phyloP scores from a whole-genome alignment of 805 yeast species.

The Wickerhamomyces hampshirensis region DNA sequence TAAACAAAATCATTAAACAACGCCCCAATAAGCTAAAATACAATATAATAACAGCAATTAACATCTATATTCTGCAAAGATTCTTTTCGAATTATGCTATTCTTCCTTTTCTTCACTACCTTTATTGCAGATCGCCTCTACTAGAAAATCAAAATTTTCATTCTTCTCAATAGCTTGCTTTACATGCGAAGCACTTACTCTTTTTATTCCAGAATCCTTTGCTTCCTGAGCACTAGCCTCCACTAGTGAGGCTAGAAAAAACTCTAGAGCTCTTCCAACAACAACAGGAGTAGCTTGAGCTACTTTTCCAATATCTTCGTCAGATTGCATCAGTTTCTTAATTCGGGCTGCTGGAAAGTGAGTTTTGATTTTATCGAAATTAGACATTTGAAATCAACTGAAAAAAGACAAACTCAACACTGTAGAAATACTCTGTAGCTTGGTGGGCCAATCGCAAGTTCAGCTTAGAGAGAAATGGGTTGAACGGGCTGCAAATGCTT shows the following conservation, averaged over 20 bases:
- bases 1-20: too few relatives aligned
- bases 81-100: too few relatives aligned
- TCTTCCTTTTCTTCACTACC: constrained; percentile 12
- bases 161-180: constrained; percentile 77
- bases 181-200: constrained; percentile 79
- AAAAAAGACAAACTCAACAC: too few relatives aligned
- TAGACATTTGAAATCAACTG: too few relatives aligned
- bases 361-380: constrained; percentile 52
- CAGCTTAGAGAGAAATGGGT: too few relatives aligned
- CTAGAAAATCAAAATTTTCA: constrained; percentile 91
- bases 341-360: constrained; percentile 92
- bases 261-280: constrained; percentile 91
- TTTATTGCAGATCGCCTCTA: constrained; percentile 43
- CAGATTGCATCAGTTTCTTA: constrained; percentile 95
- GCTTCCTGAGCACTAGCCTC: constrained; percentile 81
- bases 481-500: too few relatives aligned
- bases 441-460: too few relatives aligned
- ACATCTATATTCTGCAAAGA: neutral
- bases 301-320: constrained; percentile 97
- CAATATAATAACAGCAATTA: neutral
- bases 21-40: too few relatives aligned
- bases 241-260: constrained; percentile 85
- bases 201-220: constrained; percentile 62
- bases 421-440: too few relatives aligned
- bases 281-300: constrained; percentile 99